phyloP scores from a whole-genome alignment of 306 rosid genomes.

The Cotoneaster glaucophyllus region DNA sequence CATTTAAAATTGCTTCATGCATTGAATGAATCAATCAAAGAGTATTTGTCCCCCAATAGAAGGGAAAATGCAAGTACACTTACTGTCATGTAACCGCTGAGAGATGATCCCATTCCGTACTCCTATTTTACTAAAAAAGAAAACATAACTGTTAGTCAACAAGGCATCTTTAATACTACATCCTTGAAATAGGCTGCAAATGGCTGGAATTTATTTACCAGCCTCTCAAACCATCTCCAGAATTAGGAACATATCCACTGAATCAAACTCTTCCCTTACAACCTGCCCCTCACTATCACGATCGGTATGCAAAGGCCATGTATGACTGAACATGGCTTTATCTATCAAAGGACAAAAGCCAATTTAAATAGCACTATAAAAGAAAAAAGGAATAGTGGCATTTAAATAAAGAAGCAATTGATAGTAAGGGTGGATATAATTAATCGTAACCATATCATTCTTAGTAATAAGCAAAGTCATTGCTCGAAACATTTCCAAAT shows the following conservation, averaged over 20 bases:
- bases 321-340: slow-evolving; percentile 77
- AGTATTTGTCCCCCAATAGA: no score
- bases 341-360: slow-evolving; percentile 37
- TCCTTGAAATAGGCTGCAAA: not conserved
- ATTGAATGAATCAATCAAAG: no score
- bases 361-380: not conserved
- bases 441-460: not conserved
- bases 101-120: slow-evolving; percentile 82
- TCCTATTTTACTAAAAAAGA: slow-evolving; percentile 65
- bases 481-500: not conserved
- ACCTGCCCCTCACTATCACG: no score
- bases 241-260: no score
- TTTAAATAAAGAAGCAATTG: not conserved
- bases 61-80: no score
- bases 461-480: not conserved
- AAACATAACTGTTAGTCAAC: slow-evolving; percentile 21
- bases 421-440: no score
- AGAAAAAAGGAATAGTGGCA: not conserved
- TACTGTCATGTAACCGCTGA: no score
- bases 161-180: slow-evolving; percentile 1
- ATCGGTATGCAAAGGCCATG: no score
- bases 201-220: slow-evolving; percentile 44
- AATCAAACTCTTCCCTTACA: no score
- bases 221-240: slow-evolving; percentile 95
- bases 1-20: no score